Percentiles rank a stretch among this genome's conserved stretches.
phyloP scores from a whole-genome alignment of 148 eudicot species.

The Rhododendron williamsianum region DNA sequence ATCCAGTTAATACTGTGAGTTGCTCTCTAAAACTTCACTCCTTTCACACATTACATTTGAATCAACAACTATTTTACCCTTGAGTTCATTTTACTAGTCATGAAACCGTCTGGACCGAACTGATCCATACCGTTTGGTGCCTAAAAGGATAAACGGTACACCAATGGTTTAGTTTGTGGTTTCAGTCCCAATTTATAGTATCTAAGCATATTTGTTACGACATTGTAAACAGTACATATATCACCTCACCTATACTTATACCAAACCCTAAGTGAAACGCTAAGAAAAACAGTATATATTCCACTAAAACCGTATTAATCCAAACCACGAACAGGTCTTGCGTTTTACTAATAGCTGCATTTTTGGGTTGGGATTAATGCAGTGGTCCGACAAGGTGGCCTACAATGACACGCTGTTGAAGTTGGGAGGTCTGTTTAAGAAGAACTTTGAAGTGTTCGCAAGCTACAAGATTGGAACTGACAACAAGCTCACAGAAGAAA shows the following conservation, averaged over 20 bases:
- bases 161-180: not conserved
- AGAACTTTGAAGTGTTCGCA: constrained; percentile 57
- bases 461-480: constrained; percentile 56
- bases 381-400: constrained; percentile 64
- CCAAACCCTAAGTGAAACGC: not conserved
- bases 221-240: not conserved
- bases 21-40: not conserved
- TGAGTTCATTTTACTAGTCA: not conserved
- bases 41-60: not conserved
- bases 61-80: not conserved
- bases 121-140: not conserved
- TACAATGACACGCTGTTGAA: constrained; percentile 52
- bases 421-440: constrained; percentile 64
- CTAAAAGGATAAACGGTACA: not conserved
- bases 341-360: not conserved
- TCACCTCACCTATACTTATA: not conserved
- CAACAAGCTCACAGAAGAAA: constrained; percentile 51
- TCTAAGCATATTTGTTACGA: not conserved
- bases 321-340: not conserved
- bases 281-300: not conserved
- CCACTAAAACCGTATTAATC: not conserved
- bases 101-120: not conserved
- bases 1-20: constrained; percentile 69
- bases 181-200: not conserved
- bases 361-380: constrained; percentile 8